Evolutionary conservation across 1,284 basidiomycete genomes (phyloP), one percentile per base, ranked within the genome.

Genomic region (Leccinum angustisporum): DNA sequence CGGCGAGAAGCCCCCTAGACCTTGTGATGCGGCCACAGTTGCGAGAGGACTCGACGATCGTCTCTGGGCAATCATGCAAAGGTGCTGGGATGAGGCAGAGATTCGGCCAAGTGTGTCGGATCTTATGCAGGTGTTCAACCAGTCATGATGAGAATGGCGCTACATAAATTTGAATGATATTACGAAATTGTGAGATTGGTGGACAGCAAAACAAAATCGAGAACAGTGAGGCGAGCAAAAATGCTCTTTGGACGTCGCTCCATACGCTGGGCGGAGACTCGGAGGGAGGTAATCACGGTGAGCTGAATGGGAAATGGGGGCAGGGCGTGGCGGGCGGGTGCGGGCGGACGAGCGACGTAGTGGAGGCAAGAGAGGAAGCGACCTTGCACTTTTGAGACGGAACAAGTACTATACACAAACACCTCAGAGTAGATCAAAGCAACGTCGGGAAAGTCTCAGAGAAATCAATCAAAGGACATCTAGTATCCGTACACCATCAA

Each of bases 21-120:
- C 84, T 2, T 67, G 61, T 4, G 76, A 79, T 43, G 57, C 67
- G 0, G 61, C 53, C 13, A 72, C 76, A n/a, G 56, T 77, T 25
- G 67, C 68, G 48, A 75, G 83, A 58, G 83, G 84, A 2, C 72
- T 85, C 11, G 72, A 81, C 62, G 79, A 83, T 63, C 65, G 72
- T 21, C 60, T 85, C 25, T 86, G 84, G 84, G 60, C 38, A 1
- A 65, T 85, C 43, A 68, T 85, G 65, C 63, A 71, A 27, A 62
- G 58, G 21, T 85, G 83, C 65, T 86, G 84, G 84, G 61, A 74
- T 33, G 61, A 67, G 1, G 61, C 70, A 36, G 72, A 67, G 31
- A 65, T 31, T 21, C 72, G 83, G 51, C 84, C 81, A 9, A 72
- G 70, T 0, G 81, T 86, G 57, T 66, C 74, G n/a, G 67, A 78